These are phyloP conservation scores for Deinandra increscens DNA, from an alignment of 129 eudicot genomes.

Conservation along the genomic window DNA sequence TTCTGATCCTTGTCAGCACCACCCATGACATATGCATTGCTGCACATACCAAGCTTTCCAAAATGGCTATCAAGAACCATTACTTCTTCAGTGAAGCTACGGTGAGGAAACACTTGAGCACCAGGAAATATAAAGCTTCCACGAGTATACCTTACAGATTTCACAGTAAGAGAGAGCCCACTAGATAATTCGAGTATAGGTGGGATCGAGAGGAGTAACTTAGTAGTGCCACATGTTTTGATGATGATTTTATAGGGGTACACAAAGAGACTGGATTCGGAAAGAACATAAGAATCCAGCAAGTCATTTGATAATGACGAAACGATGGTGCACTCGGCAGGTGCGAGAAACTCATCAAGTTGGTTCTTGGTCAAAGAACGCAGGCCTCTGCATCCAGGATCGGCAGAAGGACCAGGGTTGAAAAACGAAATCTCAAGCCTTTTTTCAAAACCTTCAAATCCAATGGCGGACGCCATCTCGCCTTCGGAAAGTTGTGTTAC, in stretches of 20 bases:
- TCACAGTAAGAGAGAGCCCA: constrained; percentile 46
- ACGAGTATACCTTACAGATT: constrained; percentile 70
- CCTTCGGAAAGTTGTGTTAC: constrained; percentile 20
- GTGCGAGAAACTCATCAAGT: constrained; percentile 60
- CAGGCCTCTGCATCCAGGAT: constrained; percentile 54
- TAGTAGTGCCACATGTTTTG: constrained; percentile 93
- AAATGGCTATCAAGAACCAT: constrained; percentile 66
- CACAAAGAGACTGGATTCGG: constrained; percentile 85
- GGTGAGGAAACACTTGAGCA: constrained; percentile 75
- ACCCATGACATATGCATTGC: constrained; percentile 74
- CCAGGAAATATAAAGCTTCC: constrained; percentile 87
- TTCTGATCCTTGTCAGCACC: constrained; percentile 47
- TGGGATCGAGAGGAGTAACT: constrained; percentile 83
- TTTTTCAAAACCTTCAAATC: constrained; percentile 92
- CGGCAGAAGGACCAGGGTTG: constrained; percentile 44
- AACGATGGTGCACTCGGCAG: constrained; percentile 94
- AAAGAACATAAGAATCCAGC: constrained; percentile 80
- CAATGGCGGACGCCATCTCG: constrained; percentile 71
- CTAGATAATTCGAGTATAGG: constrained; percentile 57
- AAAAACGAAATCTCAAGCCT: constrained; percentile 71
- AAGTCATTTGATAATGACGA: constrained; percentile 54
- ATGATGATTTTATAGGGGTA: constrained; percentile 70
- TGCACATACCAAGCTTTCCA: constrained; percentile 46
- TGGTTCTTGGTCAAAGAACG: constrained; percentile 64
- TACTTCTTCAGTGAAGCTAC: constrained; percentile 83